Conservation (phyloP, 371 early-diverging fungal genomes). For the Rhizopus delemar region DNA sequence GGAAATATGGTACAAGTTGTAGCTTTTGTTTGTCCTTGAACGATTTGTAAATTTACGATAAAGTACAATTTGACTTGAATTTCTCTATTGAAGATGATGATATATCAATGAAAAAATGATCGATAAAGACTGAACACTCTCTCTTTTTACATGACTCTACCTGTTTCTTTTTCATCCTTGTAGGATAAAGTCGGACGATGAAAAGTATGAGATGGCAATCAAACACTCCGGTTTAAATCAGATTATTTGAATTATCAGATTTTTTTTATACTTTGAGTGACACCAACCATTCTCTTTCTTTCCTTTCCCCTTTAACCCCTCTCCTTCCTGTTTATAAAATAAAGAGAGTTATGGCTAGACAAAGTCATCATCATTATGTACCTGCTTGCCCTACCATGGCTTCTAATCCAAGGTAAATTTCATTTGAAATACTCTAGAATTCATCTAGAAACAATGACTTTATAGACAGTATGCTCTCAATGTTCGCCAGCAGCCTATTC, state of each 20-base stretch:
- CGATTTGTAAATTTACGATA: too few relatives aligned
- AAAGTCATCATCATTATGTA: not conserved
- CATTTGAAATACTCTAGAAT: not conserved
- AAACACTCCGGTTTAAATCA: conserved; percentile 16
- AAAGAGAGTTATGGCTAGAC: not conserved
- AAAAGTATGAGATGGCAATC: conserved; percentile 3
- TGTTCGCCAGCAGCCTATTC: conserved; percentile 43
- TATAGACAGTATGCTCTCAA: conserved; percentile 17
- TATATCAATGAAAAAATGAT: too few relatives aligned
- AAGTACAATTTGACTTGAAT: too few relatives aligned
- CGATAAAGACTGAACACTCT: too few relatives aligned
- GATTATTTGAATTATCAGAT: conserved; percentile 32
- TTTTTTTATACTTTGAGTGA: conserved; percentile 12
- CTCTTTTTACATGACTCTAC: too few relatives aligned
- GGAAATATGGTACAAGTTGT: too few relatives aligned
- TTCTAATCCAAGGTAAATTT: not conserved
- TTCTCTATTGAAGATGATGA: too few relatives aligned
- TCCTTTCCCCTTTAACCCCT: conserved; percentile 1
- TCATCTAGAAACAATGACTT: not conserved
- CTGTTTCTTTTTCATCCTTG: too few relatives aligned
- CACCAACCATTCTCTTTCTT: conserved; percentile 18
- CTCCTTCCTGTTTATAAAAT: not conserved
- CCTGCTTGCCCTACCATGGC: not conserved
- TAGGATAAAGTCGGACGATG: conserved; percentile 13
- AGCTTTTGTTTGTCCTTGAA: too few relatives aligned